Conservation (phyloP, 192 early-diverging fungal genomes). For the Diversispora epigaea region DNA sequence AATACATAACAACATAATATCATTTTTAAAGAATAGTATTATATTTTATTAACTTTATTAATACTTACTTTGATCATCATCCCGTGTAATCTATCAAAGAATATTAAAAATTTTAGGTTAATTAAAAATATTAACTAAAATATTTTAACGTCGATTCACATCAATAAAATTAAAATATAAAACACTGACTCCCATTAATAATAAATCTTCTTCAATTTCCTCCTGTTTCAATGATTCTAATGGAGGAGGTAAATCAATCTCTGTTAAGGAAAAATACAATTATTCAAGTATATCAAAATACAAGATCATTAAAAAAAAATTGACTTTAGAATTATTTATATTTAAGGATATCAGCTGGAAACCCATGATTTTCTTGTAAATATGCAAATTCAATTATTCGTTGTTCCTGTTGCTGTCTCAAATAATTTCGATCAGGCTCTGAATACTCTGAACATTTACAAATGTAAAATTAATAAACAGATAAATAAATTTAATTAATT, state of each 20-base stretch:
- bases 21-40: background rate
- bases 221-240: conserved; percentile 3
- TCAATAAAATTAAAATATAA: background rate
- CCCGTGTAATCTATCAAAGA: background rate
- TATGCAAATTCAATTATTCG: background rate
- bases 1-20: background rate
- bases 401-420: background rate
- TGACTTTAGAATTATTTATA: background rate
- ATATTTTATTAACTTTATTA: no score
- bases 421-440: background rate
- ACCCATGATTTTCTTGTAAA: conserved; percentile 17
- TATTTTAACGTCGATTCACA: background rate
- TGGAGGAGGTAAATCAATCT: conserved; percentile 8
- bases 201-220: conserved; percentile 24
- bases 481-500: background rate
- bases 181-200: conserved; percentile 25
- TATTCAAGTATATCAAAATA: background rate
- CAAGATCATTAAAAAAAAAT: background rate
- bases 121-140: background rate
- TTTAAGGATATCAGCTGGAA: conserved; percentile 33
- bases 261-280: conserved; percentile 17
- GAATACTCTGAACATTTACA: conserved; percentile 2
- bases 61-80: background rate
- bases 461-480: background rate
- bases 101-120: background rate